Evolutionary conservation across 495 filamentous ascomycete genomes (phyloP), one percentile per base, ranked within the genome.

Genomic region (Neurospora discreta): DNA sequence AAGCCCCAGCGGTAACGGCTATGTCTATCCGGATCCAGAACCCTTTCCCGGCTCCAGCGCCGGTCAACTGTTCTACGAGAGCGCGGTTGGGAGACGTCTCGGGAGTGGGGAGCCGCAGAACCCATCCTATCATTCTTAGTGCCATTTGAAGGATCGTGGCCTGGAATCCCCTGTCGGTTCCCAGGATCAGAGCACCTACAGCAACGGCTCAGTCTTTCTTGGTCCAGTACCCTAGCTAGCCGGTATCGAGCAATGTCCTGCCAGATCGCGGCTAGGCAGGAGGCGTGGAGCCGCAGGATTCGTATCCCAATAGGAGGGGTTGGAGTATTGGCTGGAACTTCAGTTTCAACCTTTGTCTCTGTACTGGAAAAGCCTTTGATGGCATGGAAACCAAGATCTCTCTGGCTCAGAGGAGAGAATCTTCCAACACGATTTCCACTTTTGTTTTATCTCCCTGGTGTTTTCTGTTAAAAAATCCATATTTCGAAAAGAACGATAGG

Each of bases 11-110:
- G 85, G 85, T 33, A 87, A 87, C 68, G 85, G 86, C 60, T 93
- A 89, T 73, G 84, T 87, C 44, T 93, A 93, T 73, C 89, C 90
- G 2, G 92, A 94, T 69, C 89, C 90, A 6, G 86, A 87, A 23
- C 84, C 78, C 33, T 89, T 87, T 68, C 86, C 87, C n/a, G 81
- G 83, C 5, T 84, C 82, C n/a, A 82, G 82, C 6, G 85, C 91
- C 80, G 84, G 86, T 33, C 88, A 83, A 72, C 77, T 88, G 74
- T 90, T 90, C 73, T 89, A 92, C 80, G 88, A 91, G 78, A 91
- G 87, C 73, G 88, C 87, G 2, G 68, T 71, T 38, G 15, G 81
- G 86, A 89, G 71, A 70, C 87, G 91, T 68, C 88, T 88, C 2
- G 88, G 87, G 18, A 93, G 90, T 82, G 87, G 89, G 3, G 91